A percentile compares a stretch with the other conserved stretches of the same genome.
Conservation (phyloP, 768 basidiomycete species). For the Lyophyllum atratum region DNA sequence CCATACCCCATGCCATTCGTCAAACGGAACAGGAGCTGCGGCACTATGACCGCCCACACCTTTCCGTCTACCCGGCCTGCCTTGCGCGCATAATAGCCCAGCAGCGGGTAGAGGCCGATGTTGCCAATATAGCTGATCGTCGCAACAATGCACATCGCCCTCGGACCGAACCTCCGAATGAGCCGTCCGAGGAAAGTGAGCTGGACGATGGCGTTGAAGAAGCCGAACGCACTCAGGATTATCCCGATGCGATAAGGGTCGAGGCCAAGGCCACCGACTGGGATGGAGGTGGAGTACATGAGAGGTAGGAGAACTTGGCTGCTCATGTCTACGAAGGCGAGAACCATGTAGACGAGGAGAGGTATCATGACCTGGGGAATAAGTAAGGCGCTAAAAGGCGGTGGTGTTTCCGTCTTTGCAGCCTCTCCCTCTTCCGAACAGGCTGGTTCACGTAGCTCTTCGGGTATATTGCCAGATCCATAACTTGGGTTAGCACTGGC, state of each 20-base stretch:
- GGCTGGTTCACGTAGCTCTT: background rate
- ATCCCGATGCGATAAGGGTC: constrained; percentile 53
- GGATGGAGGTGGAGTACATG: constrained; percentile 49
- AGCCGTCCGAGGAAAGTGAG: constrained; percentile 45
- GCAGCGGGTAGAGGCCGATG: constrained; percentile 32
- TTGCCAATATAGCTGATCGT: constrained; percentile 15
- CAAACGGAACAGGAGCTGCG: constrained; percentile 33
- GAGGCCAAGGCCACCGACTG: constrained; percentile 57
- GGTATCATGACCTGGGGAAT: constrained; percentile 25
- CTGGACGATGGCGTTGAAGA: constrained; percentile 55
- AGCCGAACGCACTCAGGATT: constrained; percentile 50
- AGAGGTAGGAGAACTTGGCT: constrained; percentile 30
- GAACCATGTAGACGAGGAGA: constrained; percentile 25
- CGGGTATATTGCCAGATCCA: constrained; percentile 5
- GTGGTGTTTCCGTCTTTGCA: constrained; percentile 6
- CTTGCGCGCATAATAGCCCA: constrained; percentile 32
- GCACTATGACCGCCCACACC: constrained; percentile 30
- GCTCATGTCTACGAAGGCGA: constrained; percentile 30
- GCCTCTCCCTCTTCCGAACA: background rate
- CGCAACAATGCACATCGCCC: constrained; percentile 41
- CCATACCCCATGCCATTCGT: constrained; percentile 36
- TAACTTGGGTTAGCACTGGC: constrained; percentile 9
- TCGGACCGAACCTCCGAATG: constrained; percentile 49
- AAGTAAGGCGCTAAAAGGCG: constrained; percentile 22
- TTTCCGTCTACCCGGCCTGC: constrained; percentile 34